Evolutionary conservation across 345 rosid genomes (phyloP).

Genomic region (Ailanthus altissimus): DNA sequence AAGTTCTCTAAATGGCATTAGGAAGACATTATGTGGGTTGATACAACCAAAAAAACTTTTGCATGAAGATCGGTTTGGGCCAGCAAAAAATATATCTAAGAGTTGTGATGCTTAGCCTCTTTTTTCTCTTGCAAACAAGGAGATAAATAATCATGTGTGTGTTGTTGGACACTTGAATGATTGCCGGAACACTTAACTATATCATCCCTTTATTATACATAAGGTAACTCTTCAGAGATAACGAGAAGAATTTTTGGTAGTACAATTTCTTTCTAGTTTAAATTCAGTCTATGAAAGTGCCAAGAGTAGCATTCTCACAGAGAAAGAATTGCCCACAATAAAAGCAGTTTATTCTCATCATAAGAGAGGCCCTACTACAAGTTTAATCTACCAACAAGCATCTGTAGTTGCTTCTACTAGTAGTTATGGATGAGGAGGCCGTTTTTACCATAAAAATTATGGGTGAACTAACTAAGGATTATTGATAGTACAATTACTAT

Average conservation of each 20-base stretch:
- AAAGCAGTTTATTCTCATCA: background rate
- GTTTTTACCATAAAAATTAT: background rate
- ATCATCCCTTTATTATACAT: background rate
- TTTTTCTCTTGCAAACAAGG: background rate
- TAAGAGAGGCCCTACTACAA: background rate
- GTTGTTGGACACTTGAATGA: background rate
- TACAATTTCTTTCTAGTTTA: background rate
- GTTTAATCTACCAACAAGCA: background rate
- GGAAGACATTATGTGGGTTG: background rate
- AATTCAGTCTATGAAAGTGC: background rate
- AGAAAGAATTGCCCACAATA: background rate
- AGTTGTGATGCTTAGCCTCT: background rate
- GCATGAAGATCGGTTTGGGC: background rate
- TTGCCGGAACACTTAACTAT: background rate
- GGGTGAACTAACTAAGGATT: background rate
- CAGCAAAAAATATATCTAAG: no score
- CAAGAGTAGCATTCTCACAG: background rate
- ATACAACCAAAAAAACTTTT: background rate
- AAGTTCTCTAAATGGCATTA: no score
- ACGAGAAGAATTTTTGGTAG: background rate
- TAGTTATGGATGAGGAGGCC: background rate
- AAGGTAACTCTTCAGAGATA: background rate
- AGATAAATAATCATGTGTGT: background rate
- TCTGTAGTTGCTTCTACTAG: background rate
- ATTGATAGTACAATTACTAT: background rate